phyloP scores from a whole-genome alignment of 2,329 filamentous ascomycete genomes.

The Aspergillus piperis region DNA sequence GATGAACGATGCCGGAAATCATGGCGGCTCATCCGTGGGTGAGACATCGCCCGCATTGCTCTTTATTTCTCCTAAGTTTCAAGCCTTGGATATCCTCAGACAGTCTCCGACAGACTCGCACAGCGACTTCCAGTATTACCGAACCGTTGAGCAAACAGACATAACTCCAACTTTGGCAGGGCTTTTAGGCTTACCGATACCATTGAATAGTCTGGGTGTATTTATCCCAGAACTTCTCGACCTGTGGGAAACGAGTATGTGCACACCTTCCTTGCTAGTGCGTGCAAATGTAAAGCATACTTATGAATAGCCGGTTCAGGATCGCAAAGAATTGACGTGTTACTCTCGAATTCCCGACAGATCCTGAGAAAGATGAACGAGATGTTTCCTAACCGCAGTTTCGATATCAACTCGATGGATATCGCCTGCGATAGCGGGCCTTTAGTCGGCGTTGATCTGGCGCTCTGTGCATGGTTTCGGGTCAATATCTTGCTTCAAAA shows the following conservation, averaged over 20 bases:
- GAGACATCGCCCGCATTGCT: slow-evolving; percentile 92
- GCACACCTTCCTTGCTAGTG: background rate
- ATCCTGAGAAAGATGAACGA: slow-evolving; percentile 75
- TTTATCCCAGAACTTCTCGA: slow-evolving; percentile 77
- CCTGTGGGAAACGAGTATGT: slow-evolving; percentile 69
- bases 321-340: slow-evolving; percentile 63
- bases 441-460: slow-evolving; percentile 50
- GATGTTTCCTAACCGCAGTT: slow-evolving; percentile 63
- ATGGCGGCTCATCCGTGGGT: slow-evolving; percentile 88
- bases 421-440: slow-evolving; percentile 25
- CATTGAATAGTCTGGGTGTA: slow-evolving; percentile 85
- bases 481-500: slow-evolving; percentile 26
- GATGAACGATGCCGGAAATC: slow-evolving; percentile 99
- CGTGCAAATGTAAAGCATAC: slow-evolving; percentile 9
- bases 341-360: slow-evolving; percentile 78
- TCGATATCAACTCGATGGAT: slow-evolving; percentile 34
- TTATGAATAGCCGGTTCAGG: slow-evolving; percentile 27
- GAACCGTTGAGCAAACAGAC: slow-evolving; percentile 87
- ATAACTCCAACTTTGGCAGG: slow-evolving; percentile 86
- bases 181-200: slow-evolving; percentile 81
- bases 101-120: slow-evolving; percentile 60
- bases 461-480: slow-evolving; percentile 70
- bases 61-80: slow-evolving; percentile 84
- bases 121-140: slow-evolving; percentile 81
- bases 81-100: slow-evolving; percentile 50